These are phyloP conservation scores for Cyberlindnera veronae DNA, from an alignment of 805 yeast genomes.

Conservation along the genomic window DNA sequence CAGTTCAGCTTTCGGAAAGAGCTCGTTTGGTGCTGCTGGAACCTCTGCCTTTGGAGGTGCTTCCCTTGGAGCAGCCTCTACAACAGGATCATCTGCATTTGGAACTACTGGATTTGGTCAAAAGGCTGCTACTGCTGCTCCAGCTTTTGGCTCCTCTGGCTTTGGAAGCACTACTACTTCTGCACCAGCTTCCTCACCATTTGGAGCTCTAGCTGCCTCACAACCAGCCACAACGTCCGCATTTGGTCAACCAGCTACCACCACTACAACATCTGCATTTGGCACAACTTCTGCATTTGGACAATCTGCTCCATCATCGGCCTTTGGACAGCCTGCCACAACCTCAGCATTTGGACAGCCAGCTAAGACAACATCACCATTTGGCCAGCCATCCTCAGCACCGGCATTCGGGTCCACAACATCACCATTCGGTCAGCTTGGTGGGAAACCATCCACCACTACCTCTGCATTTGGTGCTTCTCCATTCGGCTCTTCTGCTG, in stretches of 20 bases:
- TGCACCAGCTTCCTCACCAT: conserved; percentile 4
- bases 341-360: neutral
- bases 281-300: neutral
- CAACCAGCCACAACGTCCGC: neutral
- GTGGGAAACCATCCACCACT: conserved; percentile 2
- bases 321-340: conserved; percentile 4
- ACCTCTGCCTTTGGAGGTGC: conserved; percentile 14
- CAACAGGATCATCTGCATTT: conserved; percentile 14
- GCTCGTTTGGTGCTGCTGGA: neutral
- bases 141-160: conserved; percentile 9
- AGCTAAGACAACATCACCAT: conserved; percentile 3
- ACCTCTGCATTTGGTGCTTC: conserved; percentile 1
- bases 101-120: conserved; percentile 24
- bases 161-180: no score
- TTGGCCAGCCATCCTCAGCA: neutral
- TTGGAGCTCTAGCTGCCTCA: conserved; percentile 2
- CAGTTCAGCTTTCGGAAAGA: neutral
- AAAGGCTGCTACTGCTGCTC: no score
- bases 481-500: conserved; percentile 2
- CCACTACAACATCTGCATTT: conserved; percentile 3
- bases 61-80: conserved; percentile 2
- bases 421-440: conserved; percentile 7
- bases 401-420: conserved; percentile 5
- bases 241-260: neutral
- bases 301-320: neutral